Percentiles rank a stretch among this genome's conserved stretches.
Conservation (phyloP, 2,329 filamentous ascomycete genomes). For the Beauveria caledonica region DNA sequence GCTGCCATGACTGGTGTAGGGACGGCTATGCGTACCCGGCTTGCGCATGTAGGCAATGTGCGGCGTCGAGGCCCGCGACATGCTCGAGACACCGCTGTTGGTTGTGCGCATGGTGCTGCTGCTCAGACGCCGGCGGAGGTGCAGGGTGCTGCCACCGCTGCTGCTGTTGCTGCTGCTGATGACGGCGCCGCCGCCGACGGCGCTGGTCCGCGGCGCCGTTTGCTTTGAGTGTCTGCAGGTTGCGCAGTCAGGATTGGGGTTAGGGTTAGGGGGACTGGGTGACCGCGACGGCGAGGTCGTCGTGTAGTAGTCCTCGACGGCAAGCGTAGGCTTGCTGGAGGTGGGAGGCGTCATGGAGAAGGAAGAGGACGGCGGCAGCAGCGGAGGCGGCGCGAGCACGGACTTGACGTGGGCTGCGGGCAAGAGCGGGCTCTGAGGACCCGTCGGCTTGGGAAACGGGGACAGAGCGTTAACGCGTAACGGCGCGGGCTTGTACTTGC, state of each 20-base stretch:
- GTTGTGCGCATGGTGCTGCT: background rate
- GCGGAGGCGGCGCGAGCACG: conserved; percentile 4
- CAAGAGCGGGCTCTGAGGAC: conserved; percentile 6
- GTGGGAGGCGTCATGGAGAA: background rate
- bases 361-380: too few relatives aligned
- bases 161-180: background rate
- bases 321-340: background rate
- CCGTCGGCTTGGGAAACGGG: conserved; percentile 2
- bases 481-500: conserved; percentile 2
- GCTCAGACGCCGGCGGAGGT: background rate
- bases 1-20: background rate
- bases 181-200: background rate
- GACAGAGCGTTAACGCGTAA: conserved; percentile 1
- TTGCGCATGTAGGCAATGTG: background rate
- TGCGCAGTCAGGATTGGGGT: too few relatives aligned
- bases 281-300: background rate
- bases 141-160: background rate
- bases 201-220: background rate
- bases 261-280: background rate
- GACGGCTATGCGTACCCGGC: background rate
- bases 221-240: background rate
- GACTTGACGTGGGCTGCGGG: background rate
- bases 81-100: background rate
- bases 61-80: background rate
- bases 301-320: background rate